Evolutionary conservation across 148 eudicot species (phyloP).

Genomic region (Rhododendron mucronatum): DNA sequence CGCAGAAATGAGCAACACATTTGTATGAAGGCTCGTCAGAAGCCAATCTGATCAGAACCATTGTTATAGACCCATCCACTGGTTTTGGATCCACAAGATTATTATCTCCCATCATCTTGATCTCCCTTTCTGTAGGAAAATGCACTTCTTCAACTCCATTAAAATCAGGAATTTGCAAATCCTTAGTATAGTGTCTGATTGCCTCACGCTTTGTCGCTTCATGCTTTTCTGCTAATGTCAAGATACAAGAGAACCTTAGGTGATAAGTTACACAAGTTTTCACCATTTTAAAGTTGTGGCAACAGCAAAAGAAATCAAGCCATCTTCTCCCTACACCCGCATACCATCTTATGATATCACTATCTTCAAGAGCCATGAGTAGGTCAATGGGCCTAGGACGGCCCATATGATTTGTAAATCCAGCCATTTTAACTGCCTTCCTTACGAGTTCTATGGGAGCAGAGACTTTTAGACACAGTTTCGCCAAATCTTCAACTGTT

Average conservation of each 20-base stretch:
- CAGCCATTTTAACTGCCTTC: constrained; percentile 64
- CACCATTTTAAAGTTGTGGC: constrained; percentile 68
- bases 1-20: constrained; percentile 82
- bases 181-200: constrained; percentile 76
- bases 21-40: constrained; percentile 51
- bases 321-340: constrained; percentile 86
- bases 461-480: constrained; percentile 62
- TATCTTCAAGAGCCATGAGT: constrained; percentile 71
- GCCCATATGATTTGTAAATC: constrained; percentile 88
- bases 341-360: constrained; percentile 80
- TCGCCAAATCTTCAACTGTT: constrained; percentile 73
- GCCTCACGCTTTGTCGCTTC: constrained; percentile 76
- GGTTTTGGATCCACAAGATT: constrained; percentile 78
- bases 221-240: constrained; percentile 87
- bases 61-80: constrained; percentile 63
- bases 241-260: constrained; percentile 76
- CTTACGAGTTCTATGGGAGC: constrained; percentile 67
- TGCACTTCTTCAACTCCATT: constrained; percentile 52
- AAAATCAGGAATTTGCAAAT: constrained; percentile 46
- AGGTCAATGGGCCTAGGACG: constrained; percentile 77
- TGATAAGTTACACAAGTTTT: constrained; percentile 73
- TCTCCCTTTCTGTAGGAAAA: constrained; percentile 76
- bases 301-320: constrained; percentile 82
- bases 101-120: constrained; percentile 65
- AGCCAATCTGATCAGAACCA: constrained; percentile 64